phyloP scores from a whole-genome alignment of 2,329 filamentous ascomycete species.

The Xylariales sp. region DNA sequence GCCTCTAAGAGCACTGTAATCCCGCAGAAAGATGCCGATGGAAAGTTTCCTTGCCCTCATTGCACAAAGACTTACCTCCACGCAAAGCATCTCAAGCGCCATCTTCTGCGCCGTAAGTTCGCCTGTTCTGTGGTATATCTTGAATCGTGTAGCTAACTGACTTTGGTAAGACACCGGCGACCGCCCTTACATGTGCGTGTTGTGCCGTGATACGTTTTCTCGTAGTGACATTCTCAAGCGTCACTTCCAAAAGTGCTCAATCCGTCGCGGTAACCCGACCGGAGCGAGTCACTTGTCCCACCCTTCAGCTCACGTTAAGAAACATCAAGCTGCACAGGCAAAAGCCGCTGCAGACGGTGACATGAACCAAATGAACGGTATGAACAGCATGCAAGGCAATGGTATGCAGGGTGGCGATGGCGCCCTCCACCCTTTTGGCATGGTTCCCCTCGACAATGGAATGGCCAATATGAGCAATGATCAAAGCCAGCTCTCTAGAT shows the following conservation, averaged over 20 bases:
- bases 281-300: constrained; percentile 93
- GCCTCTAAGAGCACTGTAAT: constrained; percentile 76
- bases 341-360: constrained; percentile 45
- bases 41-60: constrained; percentile 96
- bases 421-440: constrained; percentile 54
- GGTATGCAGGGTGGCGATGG: constrained; percentile 50
- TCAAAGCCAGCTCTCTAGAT: constrained; percentile 58
- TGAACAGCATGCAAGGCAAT: constrained; percentile 54
- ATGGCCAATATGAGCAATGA: constrained; percentile 57
- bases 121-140: constrained; percentile 2
- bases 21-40: constrained; percentile 91
- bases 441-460: constrained; percentile 52
- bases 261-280: constrained; percentile 91
- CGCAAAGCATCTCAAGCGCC: constrained; percentile 94
- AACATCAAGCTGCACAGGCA: constrained; percentile 57
- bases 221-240: constrained; percentile 97
- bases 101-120: constrained; percentile 91
- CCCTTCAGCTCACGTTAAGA: constrained; percentile 84
- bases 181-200: constrained; percentile 94
- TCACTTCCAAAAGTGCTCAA: constrained; percentile 98
- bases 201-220: constrained; percentile 97
- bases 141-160: constrained; percentile 2
- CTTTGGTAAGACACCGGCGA: constrained; percentile 78
- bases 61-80: constrained; percentile 98
- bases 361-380: constrained; percentile 57